Base-by-base conservation (phyloP, 805 yeast genomes). In the Kregervanrija pseudodelftensis region DNA sequence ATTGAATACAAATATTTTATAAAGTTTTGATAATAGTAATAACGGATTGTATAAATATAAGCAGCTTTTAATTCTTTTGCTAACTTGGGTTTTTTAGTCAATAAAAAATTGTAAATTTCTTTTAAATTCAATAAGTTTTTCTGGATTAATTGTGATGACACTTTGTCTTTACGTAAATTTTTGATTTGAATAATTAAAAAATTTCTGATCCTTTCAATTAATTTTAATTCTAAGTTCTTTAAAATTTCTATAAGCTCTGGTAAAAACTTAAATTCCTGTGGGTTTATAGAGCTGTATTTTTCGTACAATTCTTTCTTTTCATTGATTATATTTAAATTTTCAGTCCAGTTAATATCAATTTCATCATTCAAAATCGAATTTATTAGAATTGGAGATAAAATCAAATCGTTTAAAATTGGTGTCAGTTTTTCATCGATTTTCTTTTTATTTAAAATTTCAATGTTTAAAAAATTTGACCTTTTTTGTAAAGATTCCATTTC, bases 11-110 rank as follows among this genome's bases (percentile, higher is more conserved):
- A 63, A 64, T 89, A 90, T 50, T 89, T 77, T 13, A 82, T 79
- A 57, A 90, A 91, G 53, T 85, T 77, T 45, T 83, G 75, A 46
- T 74, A 71, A 61, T 93, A 93, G 66, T 91, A 93, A 99, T 99
- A 93, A 55, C 77, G 71, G 86, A 93, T 90, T 2, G 98, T 91
- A 56, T 80, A 80, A 14, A 81, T 67, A 60, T 93, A 93, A 0
- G 97, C 98, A 54, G 76, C 75, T 44, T 80, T 73, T 35, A 93
- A 70, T 56, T 87, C 93, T 12, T 67, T 59, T 0, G 95, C 91
- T 44, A 93, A 65, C 7, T 78, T 71, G 8, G 74, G 70, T 46
- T 84, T 76, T 41, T 78, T 75, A 4, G 64, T 55, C 4, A 68
- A 60, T 34, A 91, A 60, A 48, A 85, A 88, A 3, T 65, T 65